Evolutionary conservation across 495 filamentous ascomycete genomes (phyloP).

Genomic region (Trichoderma virens): DNA sequence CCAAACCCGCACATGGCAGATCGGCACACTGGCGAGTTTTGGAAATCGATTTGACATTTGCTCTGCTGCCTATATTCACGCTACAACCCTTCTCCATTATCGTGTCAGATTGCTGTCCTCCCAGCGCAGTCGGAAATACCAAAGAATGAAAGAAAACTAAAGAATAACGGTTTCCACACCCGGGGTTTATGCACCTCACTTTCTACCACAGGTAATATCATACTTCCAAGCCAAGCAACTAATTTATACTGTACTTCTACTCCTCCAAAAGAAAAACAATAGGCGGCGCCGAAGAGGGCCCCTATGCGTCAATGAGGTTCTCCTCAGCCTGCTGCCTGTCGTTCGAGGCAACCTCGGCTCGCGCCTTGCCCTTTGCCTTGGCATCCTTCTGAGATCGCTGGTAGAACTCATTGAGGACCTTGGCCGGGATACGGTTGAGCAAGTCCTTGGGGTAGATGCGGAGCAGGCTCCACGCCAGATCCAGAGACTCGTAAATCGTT

Average conservation of each 20-base stretch:
- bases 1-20: too few species aligned
- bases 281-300: not conserved
- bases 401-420: slow-evolving; percentile 90
- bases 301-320: slow-evolving; percentile 60
- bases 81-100: not conserved
- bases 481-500: slow-evolving; percentile 83
- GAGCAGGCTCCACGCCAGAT: slow-evolving; percentile 91
- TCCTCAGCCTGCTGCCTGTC: slow-evolving; percentile 47
- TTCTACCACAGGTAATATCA: slow-evolving; percentile 5
- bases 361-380: slow-evolving; percentile 51
- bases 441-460: slow-evolving; percentile 95
- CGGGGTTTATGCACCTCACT: not conserved
- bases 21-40: too few species aligned
- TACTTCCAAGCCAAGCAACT: not conserved
- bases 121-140: not conserved
- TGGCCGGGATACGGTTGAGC: slow-evolving; percentile 94
- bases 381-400: slow-evolving; percentile 53
- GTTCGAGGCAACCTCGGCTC: slow-evolving; percentile 50
- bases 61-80: not conserved
- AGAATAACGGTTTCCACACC: not conserved
- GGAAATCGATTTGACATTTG: not conserved
- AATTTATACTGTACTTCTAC: not conserved
- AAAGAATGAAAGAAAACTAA: not conserved
- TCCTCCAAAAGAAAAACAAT: not conserved
- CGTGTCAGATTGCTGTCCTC: not conserved